A percentile compares a stretch with the other conserved stretches of the same genome.
These are phyloP conservation scores for Drosera spatulata DNA, from an alignment of 179 eudicot species.

Conservation along the genomic window DNA sequence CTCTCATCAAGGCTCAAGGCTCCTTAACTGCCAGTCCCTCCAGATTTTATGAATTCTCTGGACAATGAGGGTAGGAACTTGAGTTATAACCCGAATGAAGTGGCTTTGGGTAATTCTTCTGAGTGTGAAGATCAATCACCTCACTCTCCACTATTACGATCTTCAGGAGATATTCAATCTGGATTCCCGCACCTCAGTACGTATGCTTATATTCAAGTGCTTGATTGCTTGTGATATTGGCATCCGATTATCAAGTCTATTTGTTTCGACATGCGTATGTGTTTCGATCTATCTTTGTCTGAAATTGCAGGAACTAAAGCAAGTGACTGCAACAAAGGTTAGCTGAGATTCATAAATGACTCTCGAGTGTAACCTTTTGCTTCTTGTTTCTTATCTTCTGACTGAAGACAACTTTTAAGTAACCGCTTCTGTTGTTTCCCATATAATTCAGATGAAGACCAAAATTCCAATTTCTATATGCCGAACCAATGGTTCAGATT, in stretches of 20 bases:
- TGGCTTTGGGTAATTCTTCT: conserved; percentile 24
- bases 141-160: conserved; percentile 46
- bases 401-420: background rate
- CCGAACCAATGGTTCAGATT: conserved; percentile 79
- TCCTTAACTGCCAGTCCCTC: conserved; percentile 67
- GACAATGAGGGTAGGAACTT: conserved; percentile 20
- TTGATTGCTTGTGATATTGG: conserved; percentile 11
- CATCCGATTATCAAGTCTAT: conserved; percentile 2
- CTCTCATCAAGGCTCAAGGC: conserved; percentile 74
- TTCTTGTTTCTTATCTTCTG: background rate
- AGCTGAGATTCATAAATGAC: conserved; percentile 9
- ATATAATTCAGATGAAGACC: conserved; percentile 21
- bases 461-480: conserved; percentile 42
- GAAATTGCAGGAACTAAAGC: conserved; percentile 31
- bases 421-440: background rate
- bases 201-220: conserved; percentile 14
- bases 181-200: conserved; percentile 35
- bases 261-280: conserved; percentile 1
- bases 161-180: conserved; percentile 28
- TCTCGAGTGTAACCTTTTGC: background rate
- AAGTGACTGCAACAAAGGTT: conserved; percentile 29
- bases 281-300: conserved; percentile 20
- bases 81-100: conserved; percentile 28
- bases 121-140: conserved; percentile 42
- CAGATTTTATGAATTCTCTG: conserved; percentile 31